Evolutionary conservation across 371 early-diverging fungal genomes (phyloP).

Genomic region (Mucor racemosus): DNA sequence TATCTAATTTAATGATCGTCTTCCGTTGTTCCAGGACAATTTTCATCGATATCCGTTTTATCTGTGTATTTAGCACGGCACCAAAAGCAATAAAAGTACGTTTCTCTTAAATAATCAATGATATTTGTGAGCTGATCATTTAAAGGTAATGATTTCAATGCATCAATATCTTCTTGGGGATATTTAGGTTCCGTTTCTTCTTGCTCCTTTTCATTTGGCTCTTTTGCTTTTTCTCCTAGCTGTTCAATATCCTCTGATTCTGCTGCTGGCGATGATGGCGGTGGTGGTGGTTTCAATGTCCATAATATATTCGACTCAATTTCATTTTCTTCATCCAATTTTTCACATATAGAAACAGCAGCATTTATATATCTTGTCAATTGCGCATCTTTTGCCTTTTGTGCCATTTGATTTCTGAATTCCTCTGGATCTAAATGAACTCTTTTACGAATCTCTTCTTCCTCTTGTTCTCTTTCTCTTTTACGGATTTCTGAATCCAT

Average conservation of each 20-base stretch:
- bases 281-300: slow-evolving; percentile 29
- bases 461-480: slow-evolving; percentile 28
- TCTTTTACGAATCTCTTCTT: slow-evolving; percentile 42
- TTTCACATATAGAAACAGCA: slow-evolving; percentile 46
- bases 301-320: slow-evolving; percentile 31
- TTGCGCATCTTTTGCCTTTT: slow-evolving; percentile 37
- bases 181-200: slow-evolving; percentile 28
- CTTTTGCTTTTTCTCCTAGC: slow-evolving; percentile 14
- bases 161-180: slow-evolving; percentile 33
- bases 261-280: not conserved
- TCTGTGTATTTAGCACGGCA: slow-evolving; percentile 62
- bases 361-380: slow-evolving; percentile 31
- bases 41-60: slow-evolving; percentile 49
- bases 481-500: slow-evolving; percentile 46
- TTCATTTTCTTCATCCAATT: slow-evolving; percentile 46
- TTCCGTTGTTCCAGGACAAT: slow-evolving; percentile 65
- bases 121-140: slow-evolving; percentile 49
- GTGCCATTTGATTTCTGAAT: slow-evolving; percentile 42
- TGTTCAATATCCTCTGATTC: slow-evolving; percentile 10
- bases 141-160: slow-evolving; percentile 31
- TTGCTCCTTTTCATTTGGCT: slow-evolving; percentile 11
- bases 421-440: slow-evolving; percentile 42
- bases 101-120: slow-evolving; percentile 51
- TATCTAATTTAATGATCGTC: slow-evolving; percentile 55
- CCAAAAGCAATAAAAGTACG: slow-evolving; percentile 71